A percentile compares a stretch with the other conserved stretches of the same genome.
Evolutionary conservation across 2,329 filamentous ascomycete species (phyloP).

Genomic region (Talaromyces sp.): DNA sequence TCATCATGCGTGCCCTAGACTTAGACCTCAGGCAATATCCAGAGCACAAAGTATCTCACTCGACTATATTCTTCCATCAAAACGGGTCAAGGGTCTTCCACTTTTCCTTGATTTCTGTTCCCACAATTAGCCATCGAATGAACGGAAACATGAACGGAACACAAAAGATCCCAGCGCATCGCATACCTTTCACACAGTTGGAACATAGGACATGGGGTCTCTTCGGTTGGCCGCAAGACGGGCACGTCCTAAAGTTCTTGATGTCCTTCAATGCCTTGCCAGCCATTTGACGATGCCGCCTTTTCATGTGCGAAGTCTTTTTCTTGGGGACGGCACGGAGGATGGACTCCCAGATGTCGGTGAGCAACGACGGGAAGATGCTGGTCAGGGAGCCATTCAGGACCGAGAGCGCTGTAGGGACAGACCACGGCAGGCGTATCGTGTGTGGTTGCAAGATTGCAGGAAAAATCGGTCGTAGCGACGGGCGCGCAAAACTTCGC

Average conservation of each 20-base stretch:
- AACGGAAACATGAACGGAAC: not conserved
- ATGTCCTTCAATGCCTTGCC: conserved; percentile 93
- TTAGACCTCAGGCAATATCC: not conserved
- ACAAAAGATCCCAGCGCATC: conserved; percentile 30
- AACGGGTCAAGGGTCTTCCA: conserved; percentile 28
- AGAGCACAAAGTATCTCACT: not conserved
- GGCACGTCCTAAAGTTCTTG: conserved; percentile 79
- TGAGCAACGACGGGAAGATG: conserved; percentile 63
- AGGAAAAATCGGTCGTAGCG: conserved; percentile 2
- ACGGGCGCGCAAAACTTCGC: conserved; percentile 1
- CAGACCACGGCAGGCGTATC: not conserved
- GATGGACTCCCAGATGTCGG: conserved; percentile 86
- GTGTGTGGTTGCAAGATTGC: not conserved
- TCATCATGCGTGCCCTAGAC: not conserved
- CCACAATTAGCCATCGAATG: not conserved
- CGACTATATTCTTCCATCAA: not conserved
- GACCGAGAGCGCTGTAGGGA: conserved; percentile 11
- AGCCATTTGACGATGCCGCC: conserved; percentile 86
- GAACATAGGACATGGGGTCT: conserved; percentile 84
- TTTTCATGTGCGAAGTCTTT: conserved; percentile 96
- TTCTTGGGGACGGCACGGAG: conserved; percentile 94
- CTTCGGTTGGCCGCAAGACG: conserved; percentile 82
- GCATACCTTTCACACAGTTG: conserved; percentile 75
- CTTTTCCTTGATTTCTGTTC: conserved; percentile 41
- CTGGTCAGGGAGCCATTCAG: conserved; percentile 43